A percentile compares a stretch with the other conserved stretches of the same genome.
Conservation (phyloP, 176 grass and related monocot genomes). For the Elymus sibiricus region DNA sequence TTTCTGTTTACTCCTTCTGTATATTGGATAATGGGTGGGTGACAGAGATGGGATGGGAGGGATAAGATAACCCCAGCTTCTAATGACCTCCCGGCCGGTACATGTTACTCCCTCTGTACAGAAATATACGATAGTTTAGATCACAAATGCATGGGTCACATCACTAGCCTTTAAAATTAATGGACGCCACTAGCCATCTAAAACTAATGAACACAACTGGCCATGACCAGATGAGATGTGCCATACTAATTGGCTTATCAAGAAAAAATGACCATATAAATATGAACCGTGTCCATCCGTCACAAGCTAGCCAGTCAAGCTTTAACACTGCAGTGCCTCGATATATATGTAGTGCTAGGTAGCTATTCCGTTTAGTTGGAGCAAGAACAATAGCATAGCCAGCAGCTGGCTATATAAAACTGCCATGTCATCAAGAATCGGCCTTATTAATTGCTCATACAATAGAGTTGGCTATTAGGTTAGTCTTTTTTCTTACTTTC, state of each 20-base stretch:
- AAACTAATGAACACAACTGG: too few relatives aligned
- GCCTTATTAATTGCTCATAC: too few relatives aligned
- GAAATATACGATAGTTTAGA: too few relatives aligned
- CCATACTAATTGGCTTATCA: slow-evolving; percentile 6
- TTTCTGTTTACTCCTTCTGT: not conserved
- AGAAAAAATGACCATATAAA: not conserved
- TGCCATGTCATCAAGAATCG: too few relatives aligned
- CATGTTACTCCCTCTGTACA: too few relatives aligned
- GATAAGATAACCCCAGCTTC: not conserved
- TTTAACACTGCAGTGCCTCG: not conserved
- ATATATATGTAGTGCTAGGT: not conserved
- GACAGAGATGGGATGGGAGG: not conserved
- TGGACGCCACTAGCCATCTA: too few relatives aligned
- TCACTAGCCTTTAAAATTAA: not conserved
- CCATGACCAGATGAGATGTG: not conserved
- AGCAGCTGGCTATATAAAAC: too few relatives aligned
- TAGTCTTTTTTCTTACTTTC: too few relatives aligned
- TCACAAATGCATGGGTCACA: too few relatives aligned
- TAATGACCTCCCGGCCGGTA: slow-evolving; percentile 8
- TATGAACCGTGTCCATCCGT: not conserved
- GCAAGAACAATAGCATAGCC: too few relatives aligned
- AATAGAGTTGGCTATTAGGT: too few relatives aligned
- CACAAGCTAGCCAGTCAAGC: not conserved
- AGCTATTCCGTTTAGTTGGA: not conserved
- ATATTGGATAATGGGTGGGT: not conserved